Percentiles rank a stretch among this genome's conserved stretches.
Evolutionary conservation across 768 basidiomycete species (phyloP).

Genomic region (Boletus rubropictus): DNA sequence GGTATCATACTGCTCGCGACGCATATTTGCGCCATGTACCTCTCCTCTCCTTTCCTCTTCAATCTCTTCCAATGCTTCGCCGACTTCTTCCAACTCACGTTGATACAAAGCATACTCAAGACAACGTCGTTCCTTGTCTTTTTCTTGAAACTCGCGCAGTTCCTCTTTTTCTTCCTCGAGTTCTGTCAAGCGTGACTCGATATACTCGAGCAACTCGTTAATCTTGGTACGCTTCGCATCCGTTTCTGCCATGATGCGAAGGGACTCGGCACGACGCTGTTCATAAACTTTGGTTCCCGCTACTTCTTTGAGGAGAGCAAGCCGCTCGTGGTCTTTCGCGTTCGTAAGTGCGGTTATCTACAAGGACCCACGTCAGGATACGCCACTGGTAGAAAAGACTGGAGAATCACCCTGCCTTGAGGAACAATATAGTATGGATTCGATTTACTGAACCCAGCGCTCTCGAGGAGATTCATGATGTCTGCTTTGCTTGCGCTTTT

Average conservation of each 20-base stretch:
- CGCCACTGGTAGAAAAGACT: neutral
- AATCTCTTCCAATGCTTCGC: conserved; percentile 78
- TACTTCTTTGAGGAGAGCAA: conserved; percentile 94
- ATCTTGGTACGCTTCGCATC: conserved; percentile 91
- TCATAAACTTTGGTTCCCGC: conserved; percentile 99
- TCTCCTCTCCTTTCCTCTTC: conserved; percentile 78
- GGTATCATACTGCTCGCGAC: conserved; percentile 74
- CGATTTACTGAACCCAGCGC: conserved; percentile 95
- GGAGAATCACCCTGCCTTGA: conserved; percentile 77
- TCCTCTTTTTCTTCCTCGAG: conserved; percentile 99
- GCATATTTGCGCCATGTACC: conserved; percentile 75
- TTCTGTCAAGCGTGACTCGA: conserved; percentile 83
- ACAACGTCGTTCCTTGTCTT: conserved; percentile 90
- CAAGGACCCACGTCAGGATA: conserved; percentile 3
- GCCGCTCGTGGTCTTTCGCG: conserved; percentile 90
- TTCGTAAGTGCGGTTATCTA: conserved; percentile 96
- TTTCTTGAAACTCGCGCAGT: conserved; percentile 91
- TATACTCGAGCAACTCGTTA: conserved; percentile 80
- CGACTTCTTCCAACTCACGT: conserved; percentile 85
- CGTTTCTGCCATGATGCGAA: conserved; percentile 97
- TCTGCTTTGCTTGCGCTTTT: conserved; percentile 95
- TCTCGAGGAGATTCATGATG: conserved; percentile 94
- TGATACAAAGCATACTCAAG: conserved; percentile 94
- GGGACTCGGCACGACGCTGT: conserved; percentile 82
- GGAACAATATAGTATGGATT: conserved; percentile 99